Conservation (phyloP, 768 basidiomycete species). For the Neoboletus subvelutipes region DNA sequence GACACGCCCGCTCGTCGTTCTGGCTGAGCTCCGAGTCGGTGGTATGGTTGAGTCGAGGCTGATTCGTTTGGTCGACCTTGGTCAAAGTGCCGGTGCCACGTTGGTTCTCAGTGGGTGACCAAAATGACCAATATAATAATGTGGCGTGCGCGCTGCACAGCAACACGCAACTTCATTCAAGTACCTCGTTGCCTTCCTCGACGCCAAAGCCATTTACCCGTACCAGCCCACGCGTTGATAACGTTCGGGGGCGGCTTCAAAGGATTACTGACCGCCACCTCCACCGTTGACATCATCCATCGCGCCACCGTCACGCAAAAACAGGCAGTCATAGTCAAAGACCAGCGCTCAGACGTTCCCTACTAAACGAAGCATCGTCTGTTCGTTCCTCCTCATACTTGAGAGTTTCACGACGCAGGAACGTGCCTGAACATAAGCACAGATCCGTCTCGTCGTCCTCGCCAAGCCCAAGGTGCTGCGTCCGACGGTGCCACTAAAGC, state of each 20-base stretch:
- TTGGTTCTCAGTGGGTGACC: slow-evolving; percentile 2
- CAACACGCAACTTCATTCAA: neutral
- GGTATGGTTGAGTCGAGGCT: slow-evolving; percentile 7
- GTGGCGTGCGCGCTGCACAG: neutral
- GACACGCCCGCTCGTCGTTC: neutral
- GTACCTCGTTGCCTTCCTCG: neutral
- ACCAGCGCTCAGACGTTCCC: neutral
- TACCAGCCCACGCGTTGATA: neutral
- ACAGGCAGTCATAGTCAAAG: neutral
- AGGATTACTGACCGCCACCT: neutral
- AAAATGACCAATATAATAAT: neutral
- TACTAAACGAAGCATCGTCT: neutral
- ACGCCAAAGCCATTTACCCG: neutral
- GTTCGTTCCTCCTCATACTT: neutral
- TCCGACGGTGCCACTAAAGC: neutral
- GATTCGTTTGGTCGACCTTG: neutral
- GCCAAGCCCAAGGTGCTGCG: neutral
- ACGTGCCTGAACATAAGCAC: slow-evolving; percentile 7
- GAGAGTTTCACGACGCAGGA: neutral
- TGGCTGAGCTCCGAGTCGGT: slow-evolving; percentile 3
- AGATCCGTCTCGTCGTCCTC: neutral
- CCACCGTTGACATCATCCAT: neutral
- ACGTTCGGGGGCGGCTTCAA: neutral
- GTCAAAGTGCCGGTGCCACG: neutral
- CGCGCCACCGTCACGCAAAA: neutral